A percentile compares a stretch with the other conserved stretches of the same genome.
These are phyloP conservation scores for Filosporella fistucella DNA, from an alignment of 495 filamentous ascomycete species.

Conservation along the genomic window DNA sequence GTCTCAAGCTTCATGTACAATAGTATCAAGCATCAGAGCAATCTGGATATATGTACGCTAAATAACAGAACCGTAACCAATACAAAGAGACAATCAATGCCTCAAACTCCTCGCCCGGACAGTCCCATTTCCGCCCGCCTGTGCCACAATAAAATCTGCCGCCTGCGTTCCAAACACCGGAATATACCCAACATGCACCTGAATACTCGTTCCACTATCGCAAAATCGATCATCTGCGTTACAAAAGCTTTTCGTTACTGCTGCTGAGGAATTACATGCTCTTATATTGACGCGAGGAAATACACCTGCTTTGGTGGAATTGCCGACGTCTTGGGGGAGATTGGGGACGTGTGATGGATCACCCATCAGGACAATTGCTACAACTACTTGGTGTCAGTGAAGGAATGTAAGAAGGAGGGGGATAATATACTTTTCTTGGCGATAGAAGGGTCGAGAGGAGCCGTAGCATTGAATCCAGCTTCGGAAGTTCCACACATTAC, in stretches of 20 bases:
- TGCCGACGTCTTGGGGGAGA: slow-evolving; percentile 7
- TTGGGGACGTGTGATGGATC: slow-evolving; percentile 12
- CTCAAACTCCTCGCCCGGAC: too few species aligned
- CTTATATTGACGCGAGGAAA: slow-evolving; percentile 20
- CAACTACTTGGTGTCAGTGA: slow-evolving; percentile 5
- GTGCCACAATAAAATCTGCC: slow-evolving; percentile 3
- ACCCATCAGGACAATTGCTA: slow-evolving; percentile 14
- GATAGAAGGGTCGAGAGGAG: slow-evolving; percentile 3
- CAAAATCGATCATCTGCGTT: slow-evolving; percentile 19
- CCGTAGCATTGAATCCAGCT: slow-evolving; percentile 11
- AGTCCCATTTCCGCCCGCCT: too few species aligned
- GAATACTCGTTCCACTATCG: slow-evolving; percentile 15
- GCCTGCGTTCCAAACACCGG: slow-evolving; percentile 10
- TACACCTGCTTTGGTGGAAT: slow-evolving; percentile 13
- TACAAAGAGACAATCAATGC: too few species aligned
- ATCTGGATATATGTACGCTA: too few species aligned
- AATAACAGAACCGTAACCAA: too few species aligned
- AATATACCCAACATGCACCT: slow-evolving; percentile 10
- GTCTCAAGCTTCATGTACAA: too few species aligned
- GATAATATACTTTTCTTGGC: slow-evolving; percentile 14
- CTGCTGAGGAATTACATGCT: slow-evolving; percentile 1
- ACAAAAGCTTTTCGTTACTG: slow-evolving; percentile 17
- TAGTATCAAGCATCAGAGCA: too few species aligned
- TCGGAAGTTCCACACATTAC: slow-evolving; percentile 4
- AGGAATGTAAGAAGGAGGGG: not conserved